Conservation (phyloP, 768 basidiomycete genomes). For the Collybiopsis luxurians region DNA sequence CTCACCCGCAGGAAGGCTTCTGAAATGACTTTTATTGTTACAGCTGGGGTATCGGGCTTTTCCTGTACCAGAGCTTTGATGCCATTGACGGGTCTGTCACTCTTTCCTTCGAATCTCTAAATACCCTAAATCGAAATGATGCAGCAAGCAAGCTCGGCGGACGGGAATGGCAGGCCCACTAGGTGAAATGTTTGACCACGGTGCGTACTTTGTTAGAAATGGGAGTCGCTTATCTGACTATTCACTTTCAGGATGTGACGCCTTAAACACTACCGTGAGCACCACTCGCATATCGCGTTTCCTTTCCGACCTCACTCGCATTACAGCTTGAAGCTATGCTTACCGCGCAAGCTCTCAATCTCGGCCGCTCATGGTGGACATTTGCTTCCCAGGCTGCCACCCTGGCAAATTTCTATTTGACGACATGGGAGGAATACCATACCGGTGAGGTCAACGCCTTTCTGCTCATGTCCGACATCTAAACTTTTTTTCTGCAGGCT, state of each 20-base stretch:
- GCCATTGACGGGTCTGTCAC: slow-evolving; percentile 78
- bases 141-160: slow-evolving; percentile 90
- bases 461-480: too few relatives aligned
- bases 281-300: slow-evolving; percentile 12
- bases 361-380: slow-evolving; percentile 97
- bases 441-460: slow-evolving; percentile 53
- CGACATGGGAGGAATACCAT: slow-evolving; percentile 86
- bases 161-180: slow-evolving; percentile 98
- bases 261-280: slow-evolving; percentile 96
- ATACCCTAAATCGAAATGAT: slow-evolving; percentile 7
- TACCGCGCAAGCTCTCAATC: slow-evolving; percentile 78
- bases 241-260: slow-evolving; percentile 68
- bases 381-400: slow-evolving; percentile 80
- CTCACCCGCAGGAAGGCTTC: neutral
- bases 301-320: too few relatives aligned
- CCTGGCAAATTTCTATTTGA: slow-evolving; percentile 76
- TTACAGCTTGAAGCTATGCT: slow-evolving; percentile 83
- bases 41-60: slow-evolving; percentile 87
- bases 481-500: too few relatives aligned
- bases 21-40: too few relatives aligned
- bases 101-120: slow-evolving; percentile 10
- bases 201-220: slow-evolving; percentile 34
- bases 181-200: slow-evolving; percentile 98
- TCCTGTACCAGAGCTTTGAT: slow-evolving; percentile 88
- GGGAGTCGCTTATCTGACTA: neutral